Evolutionary conservation across 441 rosid genomes (phyloP).

Genomic region (Adansonia grandidieri): DNA sequence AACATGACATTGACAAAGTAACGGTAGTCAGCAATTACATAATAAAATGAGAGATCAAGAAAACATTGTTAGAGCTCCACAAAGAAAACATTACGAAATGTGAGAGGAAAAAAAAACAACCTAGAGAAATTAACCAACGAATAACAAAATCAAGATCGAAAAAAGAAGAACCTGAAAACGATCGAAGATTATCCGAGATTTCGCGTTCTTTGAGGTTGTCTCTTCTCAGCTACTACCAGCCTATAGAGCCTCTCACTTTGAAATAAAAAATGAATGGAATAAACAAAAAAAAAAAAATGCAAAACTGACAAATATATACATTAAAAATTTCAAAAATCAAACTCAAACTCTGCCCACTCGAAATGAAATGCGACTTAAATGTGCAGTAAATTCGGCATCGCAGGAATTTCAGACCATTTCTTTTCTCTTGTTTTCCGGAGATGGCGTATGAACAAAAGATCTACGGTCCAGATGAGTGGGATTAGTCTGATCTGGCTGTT

Average conservation of each 20-base stretch:
- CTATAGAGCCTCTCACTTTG: slow-evolving; percentile 14
- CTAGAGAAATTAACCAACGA: background rate
- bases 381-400: slow-evolving; percentile 20
- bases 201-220: slow-evolving; percentile 22
- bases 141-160: background rate
- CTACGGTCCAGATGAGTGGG: slow-evolving; percentile 3
- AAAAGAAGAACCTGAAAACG: background rate
- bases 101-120: background rate
- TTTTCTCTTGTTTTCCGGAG: background rate
- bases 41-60: background rate
- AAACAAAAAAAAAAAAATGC: background rate
- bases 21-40: background rate
- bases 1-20: background rate
- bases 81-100: background rate
- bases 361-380: slow-evolving; percentile 21
- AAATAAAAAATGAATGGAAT: background rate
- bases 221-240: background rate
- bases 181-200: slow-evolving; percentile 12
- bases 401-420: slow-evolving; percentile 21
- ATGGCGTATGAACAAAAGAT: background rate
- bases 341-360: slow-evolving; percentile 12
- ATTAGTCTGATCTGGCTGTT: background rate
- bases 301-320: background rate
- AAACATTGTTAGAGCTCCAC: background rate
- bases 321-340: background rate